Evolutionary conservation across 257 asterid genomes (phyloP).

Genomic region (Capsicum pubescens): DNA sequence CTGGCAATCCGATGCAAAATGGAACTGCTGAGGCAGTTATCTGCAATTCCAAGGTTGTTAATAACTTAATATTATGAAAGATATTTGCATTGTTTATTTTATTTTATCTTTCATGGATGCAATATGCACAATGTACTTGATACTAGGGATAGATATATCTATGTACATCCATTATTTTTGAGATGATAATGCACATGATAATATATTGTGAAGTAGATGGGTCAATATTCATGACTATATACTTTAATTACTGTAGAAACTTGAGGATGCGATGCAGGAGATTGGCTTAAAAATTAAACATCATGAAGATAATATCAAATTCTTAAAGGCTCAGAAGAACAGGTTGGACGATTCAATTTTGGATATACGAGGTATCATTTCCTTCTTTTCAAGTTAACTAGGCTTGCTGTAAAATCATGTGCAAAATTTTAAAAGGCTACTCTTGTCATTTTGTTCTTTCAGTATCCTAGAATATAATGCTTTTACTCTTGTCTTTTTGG

Average conservation of each 20-base stretch:
- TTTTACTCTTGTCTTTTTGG: neutral
- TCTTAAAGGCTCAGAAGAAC: constrained; percentile 48
- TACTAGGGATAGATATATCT: neutral
- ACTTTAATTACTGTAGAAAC: constrained; percentile 51
- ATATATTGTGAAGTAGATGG: neutral
- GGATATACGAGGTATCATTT: constrained; percentile 58
- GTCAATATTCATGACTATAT: neutral
- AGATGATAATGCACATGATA: neutral
- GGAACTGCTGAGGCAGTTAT: constrained; percentile 35
- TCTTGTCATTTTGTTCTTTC: neutral
- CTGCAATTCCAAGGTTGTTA: constrained; percentile 53
- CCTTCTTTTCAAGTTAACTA: neutral
- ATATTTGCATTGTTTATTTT: neutral
- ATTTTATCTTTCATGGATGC: neutral
- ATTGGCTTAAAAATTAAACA: constrained; percentile 66
- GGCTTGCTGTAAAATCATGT: neutral
- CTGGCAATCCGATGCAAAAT: constrained; percentile 40
- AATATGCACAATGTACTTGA: neutral
- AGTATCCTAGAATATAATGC: neutral
- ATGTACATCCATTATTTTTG: neutral
- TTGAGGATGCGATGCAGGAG: constrained; percentile 63
- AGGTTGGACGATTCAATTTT: constrained; percentile 59
- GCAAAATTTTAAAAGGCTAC: neutral
- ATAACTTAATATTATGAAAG: neutral
- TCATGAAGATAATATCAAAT: constrained; percentile 59